A percentile compares a stretch with the other conserved stretches of the same genome.
These are phyloP conservation scores for Reutealis trisperma DNA, from an alignment of 345 rosid species.

Conservation along the genomic window DNA sequence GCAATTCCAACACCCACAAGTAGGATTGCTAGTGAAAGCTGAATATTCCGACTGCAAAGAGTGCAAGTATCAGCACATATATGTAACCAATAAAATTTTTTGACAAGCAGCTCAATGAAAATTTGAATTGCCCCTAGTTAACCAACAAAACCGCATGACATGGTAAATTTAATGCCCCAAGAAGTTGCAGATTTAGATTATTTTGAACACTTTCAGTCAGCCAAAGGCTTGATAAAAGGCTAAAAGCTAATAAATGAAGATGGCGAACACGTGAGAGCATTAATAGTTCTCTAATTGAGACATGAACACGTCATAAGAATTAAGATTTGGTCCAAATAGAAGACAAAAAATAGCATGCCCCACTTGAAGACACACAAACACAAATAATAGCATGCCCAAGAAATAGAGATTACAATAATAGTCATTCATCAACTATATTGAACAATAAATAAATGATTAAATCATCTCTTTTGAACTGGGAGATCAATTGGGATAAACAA, in stretches of 20 bases:
- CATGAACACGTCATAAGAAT: not conserved
- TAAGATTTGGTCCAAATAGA: not conserved
- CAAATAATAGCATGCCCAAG: not conserved
- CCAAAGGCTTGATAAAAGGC: not conserved
- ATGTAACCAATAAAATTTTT: not conserved
- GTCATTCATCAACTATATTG: not conserved
- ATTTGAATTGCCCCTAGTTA: not conserved
- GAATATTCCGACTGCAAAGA: slow-evolving; percentile 78
- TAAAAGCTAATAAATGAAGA: not conserved
- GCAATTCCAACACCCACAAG: slow-evolving; percentile 99
- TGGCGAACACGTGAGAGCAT: not conserved
- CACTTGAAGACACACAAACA: too few species aligned
- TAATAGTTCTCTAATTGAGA: not conserved
- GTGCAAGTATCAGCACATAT: slow-evolving; percentile 22
- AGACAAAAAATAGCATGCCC: slow-evolving; percentile 6
- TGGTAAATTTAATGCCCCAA: not conserved
- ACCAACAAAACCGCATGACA: not conserved
- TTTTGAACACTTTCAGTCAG: not conserved
- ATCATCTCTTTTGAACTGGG: not conserved
- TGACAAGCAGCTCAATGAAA: not conserved
- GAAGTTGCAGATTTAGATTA: not conserved
- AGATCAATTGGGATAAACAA: not conserved
- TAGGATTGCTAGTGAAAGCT: slow-evolving; percentile 78
- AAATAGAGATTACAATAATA: not conserved
- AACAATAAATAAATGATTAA: not conserved